Evolutionary conservation across 2,329 filamentous ascomycete genomes (phyloP), one percentile per base, ranked within the genome.

Genomic region (Neonectria punicea): DNA sequence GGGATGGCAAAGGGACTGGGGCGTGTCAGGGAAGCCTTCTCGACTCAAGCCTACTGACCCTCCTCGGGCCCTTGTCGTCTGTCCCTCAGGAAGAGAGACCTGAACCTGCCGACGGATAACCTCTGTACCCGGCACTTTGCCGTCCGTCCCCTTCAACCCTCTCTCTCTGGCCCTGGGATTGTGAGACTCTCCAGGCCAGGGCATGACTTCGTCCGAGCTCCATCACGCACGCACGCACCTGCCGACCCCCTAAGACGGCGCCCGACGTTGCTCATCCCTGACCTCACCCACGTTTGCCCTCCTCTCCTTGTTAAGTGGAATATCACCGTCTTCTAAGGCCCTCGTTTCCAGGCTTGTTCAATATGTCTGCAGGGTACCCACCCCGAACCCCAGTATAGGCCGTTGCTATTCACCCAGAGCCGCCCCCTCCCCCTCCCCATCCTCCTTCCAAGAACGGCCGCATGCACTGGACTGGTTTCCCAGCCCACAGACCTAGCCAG

Each of bases 381-480:
- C 66, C 47, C 65, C 49, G 61, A 66, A 67, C 66, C 73, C 68
- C 62, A 67, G 64, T 64, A 68, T 69, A 71, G 72, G 63, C 70
- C 66, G 69, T 68, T 67, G 67, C 70, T 68, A 66, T 72, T 72
- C 72, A 68, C 54, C 51, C 66, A 73, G 63, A 72, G 70, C 69
- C 68, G 66, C 71, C 71, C 67, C 72, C 69, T 73, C 72, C 73
- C 70, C 67, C 62, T 69, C 66, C 66, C 65, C 58, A 65, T 78
- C 80, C 82, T 83, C 82, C 83, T 85, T 84, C 82, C 82, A 78
- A 82, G 80, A 82, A 79, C 75, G 82, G 82, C 78, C 78, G 79
- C 80, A 79, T 81, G 78, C 79, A 78, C 79, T 80, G 78, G 70
- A 71, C 70, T 67, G 68, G 70, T 67, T 66, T 73, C 62, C 66